A percentile compares a stretch with the other conserved stretches of the same genome.
Conservation (phyloP, 768 basidiomycete species). For the Naematelia aurantialba region DNA sequence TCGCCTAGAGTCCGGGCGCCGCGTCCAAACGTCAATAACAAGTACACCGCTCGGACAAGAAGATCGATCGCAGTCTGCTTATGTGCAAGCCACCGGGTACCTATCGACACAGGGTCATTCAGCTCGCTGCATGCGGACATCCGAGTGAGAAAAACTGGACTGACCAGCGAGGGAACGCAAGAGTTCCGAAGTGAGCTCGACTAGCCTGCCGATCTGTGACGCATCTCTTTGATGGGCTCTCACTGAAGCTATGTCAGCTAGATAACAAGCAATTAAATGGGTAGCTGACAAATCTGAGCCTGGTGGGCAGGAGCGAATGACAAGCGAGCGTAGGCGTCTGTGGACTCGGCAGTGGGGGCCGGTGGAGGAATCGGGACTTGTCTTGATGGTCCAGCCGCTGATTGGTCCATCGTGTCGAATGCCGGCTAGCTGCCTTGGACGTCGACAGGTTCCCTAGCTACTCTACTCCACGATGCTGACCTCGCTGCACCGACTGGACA, state of each 20-base stretch:
- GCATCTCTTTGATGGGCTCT: slow-evolving; percentile 47
- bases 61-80: slow-evolving; percentile 36
- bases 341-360: not conserved
- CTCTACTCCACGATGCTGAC: no score
- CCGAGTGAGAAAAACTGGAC: not conserved
- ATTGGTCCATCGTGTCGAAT: slow-evolving; percentile 12
- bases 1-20: slow-evolving; percentile 49
- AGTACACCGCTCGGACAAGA: slow-evolving; percentile 39
- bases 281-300: slow-evolving; percentile 34
- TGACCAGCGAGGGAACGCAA: slow-evolving; percentile 41
- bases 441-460: not conserved
- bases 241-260: slow-evolving; percentile 24
- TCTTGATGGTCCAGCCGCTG: slow-evolving; percentile 19
- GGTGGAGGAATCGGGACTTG: slow-evolving; percentile 14
- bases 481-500: no score
- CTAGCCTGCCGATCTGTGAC: slow-evolving; percentile 36
- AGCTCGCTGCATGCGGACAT: not conserved
- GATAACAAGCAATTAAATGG: not conserved
- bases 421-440: not conserved
- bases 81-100: slow-evolving; percentile 42
- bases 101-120: slow-evolving; percentile 12
- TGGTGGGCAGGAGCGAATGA: slow-evolving; percentile 33
- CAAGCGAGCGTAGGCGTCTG: slow-evolving; percentile 8
- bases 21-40: slow-evolving; percentile 44
- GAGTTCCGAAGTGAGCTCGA: slow-evolving; percentile 40